These are phyloP conservation scores for Chondrostereum purpureum DNA, from an alignment of 1,284 basidiomycete genomes.

Conservation along the genomic window DNA sequence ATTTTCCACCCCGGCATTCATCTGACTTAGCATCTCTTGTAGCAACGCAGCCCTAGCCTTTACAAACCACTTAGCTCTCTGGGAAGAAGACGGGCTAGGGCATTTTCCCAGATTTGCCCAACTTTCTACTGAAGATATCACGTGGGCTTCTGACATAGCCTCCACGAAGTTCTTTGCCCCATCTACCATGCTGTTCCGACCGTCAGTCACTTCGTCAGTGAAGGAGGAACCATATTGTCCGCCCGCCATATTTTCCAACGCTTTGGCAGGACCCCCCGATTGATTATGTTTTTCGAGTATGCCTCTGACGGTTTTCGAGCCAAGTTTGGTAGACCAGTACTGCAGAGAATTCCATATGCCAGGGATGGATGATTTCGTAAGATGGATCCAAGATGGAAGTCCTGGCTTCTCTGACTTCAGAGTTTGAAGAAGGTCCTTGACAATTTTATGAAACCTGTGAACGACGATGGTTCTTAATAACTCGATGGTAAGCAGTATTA, in stretches of 20 bases:
- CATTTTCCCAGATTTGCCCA: background rate
- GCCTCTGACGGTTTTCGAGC: background rate
- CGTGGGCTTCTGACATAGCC: background rate
- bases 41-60: background rate
- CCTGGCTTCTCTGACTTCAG: constrained; percentile 5
- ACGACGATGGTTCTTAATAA: background rate
- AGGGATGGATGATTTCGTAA: constrained; percentile 7
- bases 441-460: background rate
- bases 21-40: background rate
- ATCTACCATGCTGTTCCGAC: too few species aligned
- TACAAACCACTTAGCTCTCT: background rate
- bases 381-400: constrained; percentile 14
- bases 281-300: background rate
- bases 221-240: background rate
- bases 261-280: background rate
- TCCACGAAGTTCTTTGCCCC: background rate
- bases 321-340: constrained; percentile 4
- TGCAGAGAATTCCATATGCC: constrained; percentile 9
- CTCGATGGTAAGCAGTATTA: background rate
- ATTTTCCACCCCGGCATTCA: background rate
- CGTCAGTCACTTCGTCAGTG: background rate
- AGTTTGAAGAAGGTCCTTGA: background rate
- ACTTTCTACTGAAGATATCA: too few species aligned
- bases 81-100: background rate
- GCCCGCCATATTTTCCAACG: background rate